Evolutionary conservation across 106 monocot species (phyloP), one percentile per base, ranked within the genome.

Genomic region (Dendrobium chrysotoxum): DNA sequence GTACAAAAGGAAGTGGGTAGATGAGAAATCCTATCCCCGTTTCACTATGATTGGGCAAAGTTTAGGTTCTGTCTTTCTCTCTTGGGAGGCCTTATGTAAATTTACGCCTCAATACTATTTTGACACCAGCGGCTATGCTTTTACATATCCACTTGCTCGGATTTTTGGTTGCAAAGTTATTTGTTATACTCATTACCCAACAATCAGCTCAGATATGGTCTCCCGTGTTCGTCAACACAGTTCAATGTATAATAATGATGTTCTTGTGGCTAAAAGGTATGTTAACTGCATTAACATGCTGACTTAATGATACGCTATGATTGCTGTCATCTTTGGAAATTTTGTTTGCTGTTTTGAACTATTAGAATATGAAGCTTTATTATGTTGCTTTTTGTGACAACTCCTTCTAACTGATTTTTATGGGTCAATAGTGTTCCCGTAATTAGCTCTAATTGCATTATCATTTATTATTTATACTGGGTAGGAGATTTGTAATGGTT

Each of bases 1-100:
- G 80, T 82, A 54, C 1, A 92, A 80, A 83, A 94, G 98, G 80
- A 91, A 83, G 78, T 95, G 98, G 98, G 82, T 98, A 25, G 98
- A 98, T 68, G 98, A 92, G 72, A 83, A 80, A 15, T 91, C 85
- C 0, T 95, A 92, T 89, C 94, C 98, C 10, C 94, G 80, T n/a
- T 98, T 98, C 70, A 98, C 94, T 40, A 91, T 98, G 98, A 95
- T 98, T 79, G 98, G 98, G 15, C 92, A 95, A 81, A 98, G 98
- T 85, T 74, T 95, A 77, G 94, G 98, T 45, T 98, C 98, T 11
- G 72, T 95, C 79, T 95, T 92, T 84, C 89, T 98, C 28, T 68
- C 92, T 80, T 98, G 94, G 94, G 98, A 98, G 83, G 98, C 98
- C 65, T 79, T 98, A 58, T 81, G 83, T 23, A 92, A 91, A 85